Evolutionary conservation across 495 filamentous ascomycete species (phyloP), one percentile per base, ranked within the genome.

Genomic region (Neurospora hispaniola): DNA sequence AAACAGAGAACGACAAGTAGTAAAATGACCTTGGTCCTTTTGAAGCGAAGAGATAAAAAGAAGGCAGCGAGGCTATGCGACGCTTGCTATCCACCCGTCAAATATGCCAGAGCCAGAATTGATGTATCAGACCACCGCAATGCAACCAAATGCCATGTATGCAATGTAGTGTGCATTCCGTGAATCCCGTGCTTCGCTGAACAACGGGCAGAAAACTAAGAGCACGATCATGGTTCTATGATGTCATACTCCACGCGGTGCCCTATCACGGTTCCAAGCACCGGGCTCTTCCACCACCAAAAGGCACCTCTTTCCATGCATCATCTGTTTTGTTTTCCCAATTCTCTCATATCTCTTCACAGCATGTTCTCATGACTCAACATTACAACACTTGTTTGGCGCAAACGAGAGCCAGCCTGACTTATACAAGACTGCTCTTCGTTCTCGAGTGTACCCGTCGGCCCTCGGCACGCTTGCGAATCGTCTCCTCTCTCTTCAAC

Each of bases 401-500:
- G 39, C 20, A 31, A 70, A n/a, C 70, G 70, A n/a, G 42, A 71
- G 35, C 42, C 41, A 48, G 41, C 43, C 62, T 42, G 38, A 27
- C 70, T 80, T 74, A 84, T 35, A 85, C 66, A 77, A 84, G 83
- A 82, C 85, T 85, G 76, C 86, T 88, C 82, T 88, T 88, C 27
- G 85, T 87, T 14, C 86, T 79, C 68, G 83, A 83, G 73, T 88
- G 86, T 23, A 83, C 81, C 72, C 85, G 76, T 69, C 81, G 78
- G 12, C 78, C 48, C n/a, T 66, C 59, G 79, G 81, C 54, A 81
- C 81, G 73, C 72, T 70, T 74, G 69, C 72, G 73, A 14, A 84
- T 72, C 40, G 82, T 76, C 73, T 87, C 86, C 73, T 88, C 86
- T 70, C 82, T 76, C 82, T 88, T 88, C 70, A 99, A 86, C 46